phyloP scores from a whole-genome alignment of 306 rosid genomes.

The Purshia tridentata region DNA sequence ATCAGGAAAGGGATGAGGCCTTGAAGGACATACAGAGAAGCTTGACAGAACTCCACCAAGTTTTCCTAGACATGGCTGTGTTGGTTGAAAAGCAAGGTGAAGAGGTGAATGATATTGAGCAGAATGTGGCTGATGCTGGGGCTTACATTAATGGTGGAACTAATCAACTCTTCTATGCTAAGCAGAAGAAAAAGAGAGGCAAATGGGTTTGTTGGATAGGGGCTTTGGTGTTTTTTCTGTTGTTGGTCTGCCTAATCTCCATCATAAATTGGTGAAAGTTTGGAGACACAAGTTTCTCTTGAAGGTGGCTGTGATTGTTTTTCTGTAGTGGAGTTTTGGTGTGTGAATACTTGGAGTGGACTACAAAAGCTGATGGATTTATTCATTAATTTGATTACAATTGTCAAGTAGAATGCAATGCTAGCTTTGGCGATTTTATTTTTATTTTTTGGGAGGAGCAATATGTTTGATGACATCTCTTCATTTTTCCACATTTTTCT shows the following conservation, averaged over 20 bases:
- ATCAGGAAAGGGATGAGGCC: constrained; percentile 22
- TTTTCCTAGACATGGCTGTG: constrained; percentile 28
- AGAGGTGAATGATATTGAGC: constrained; percentile 17
- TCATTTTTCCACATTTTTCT: neutral
- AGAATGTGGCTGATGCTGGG: constrained; percentile 17
- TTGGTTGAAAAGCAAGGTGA: constrained; percentile 28
- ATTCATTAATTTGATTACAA: neutral
- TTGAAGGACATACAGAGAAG: constrained; percentile 23
- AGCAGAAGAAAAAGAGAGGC: constrained; percentile 3
- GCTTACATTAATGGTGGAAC: constrained; percentile 19
- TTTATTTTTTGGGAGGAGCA: neutral
- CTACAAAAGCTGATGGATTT: neutral
- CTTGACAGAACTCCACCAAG: constrained; percentile 28
- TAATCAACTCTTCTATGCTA: constrained; percentile 10
- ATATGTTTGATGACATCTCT: neutral
- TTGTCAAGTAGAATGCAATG: neutral
- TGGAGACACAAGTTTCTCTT: neutral
- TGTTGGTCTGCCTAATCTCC: constrained; percentile 13
- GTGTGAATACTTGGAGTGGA: neutral
- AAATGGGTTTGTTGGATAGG: constrained; percentile 14
- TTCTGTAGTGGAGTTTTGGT: neutral
- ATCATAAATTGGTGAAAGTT: neutral
- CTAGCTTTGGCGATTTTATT: neutral
- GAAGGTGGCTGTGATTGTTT: neutral
- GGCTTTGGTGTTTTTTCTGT: constrained; percentile 12